Evolutionary conservation across 352 stramenopile genomes (phyloP).

Genomic region (Thalassiosira hispida): DNA sequence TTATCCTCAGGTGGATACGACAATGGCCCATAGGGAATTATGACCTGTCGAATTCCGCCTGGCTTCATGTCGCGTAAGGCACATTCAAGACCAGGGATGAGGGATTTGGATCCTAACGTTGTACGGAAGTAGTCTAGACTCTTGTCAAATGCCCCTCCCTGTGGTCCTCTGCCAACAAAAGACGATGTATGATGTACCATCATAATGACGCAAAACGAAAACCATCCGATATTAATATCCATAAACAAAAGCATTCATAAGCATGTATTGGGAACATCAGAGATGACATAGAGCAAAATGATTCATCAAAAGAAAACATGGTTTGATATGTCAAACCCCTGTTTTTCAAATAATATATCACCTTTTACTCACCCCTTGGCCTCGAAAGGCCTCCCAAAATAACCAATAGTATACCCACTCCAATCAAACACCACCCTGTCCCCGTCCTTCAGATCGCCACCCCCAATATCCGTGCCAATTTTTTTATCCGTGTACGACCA

Average conservation of each 20-base stretch:
- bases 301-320: no score
- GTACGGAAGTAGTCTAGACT: slow-evolving; percentile 78
- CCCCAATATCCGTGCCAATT: slow-evolving; percentile 20
- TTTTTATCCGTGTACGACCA: slow-evolving; percentile 76
- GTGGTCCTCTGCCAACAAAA: slow-evolving; percentile 40
- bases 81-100: slow-evolving; percentile 76
- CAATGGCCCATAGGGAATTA: slow-evolving; percentile 73
- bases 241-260: no score
- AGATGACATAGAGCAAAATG: no score
- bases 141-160: slow-evolving; percentile 84
- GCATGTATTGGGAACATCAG: no score
- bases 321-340: no score
- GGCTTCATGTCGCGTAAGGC: slow-evolving; percentile 74
- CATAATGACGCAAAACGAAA: slow-evolving; percentile 2
- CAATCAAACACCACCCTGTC: slow-evolving; percentile 86
- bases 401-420: slow-evolving; percentile 85
- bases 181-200: neutral
- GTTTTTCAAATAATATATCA: neutral
- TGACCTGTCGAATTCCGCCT: slow-evolving; percentile 76
- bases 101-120: slow-evolving; percentile 59
- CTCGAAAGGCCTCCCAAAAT: slow-evolving; percentile 85
- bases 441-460: slow-evolving; percentile 33
- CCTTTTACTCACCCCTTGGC: slow-evolving; percentile 66
- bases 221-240: no score
- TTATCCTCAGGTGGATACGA: slow-evolving; percentile 76